Base-by-base conservation (phyloP, 2,329 filamentous ascomycete species). In the Aspergillus novoparasiticus region DNA sequence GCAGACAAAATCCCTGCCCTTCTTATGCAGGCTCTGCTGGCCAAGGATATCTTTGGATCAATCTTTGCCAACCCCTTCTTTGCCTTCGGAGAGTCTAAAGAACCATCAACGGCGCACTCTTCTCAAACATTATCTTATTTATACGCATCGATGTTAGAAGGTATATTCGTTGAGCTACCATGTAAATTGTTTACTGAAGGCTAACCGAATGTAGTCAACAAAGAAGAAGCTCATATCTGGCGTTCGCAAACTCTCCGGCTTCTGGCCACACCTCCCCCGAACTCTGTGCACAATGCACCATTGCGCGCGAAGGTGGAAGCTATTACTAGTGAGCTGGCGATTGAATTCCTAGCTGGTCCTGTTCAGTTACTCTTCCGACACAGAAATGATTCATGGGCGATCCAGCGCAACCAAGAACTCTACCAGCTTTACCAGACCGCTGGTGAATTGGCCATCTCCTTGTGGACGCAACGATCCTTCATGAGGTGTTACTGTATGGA, bases 391-490 rank as follows among this genome's bases (percentile, higher is more conserved):
- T 36, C 48, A 3, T 34, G 50, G 48, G 30, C 32, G 10, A 30
- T 32, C 19, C 26, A 39, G n/a, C 48, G 36, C 2, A 60, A 41
- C 39, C 32, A 55, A 28, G 45, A 51, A 46, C 45, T 68, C 4
- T 36, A 39, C 6, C 26, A 23, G 8, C 32, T 71, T 21, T 66
- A 66, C 32, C 30, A 62, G 3, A 56, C 32, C 34, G 69, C 66
- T 1, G 62, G 56, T 6, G 53, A 66, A 19, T 46, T 71, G 36
- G 63, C 64, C 4, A 32, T 68, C 19, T 59, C 59, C 5, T 58
- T 70, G 43, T 72, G 70, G 70, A 66, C 60, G 1, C 68, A 70
- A 55, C 63, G 68, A 19, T 61, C 69, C 2, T 59, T 34, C 23
- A 65, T 71, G 45, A 59, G 21, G 45, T 64, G 57, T 51, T 10